Evolutionary conservation across 768 basidiomycete genomes (phyloP), one percentile per base, ranked within the genome.

Genomic region (Rubroboletus satanas): DNA sequence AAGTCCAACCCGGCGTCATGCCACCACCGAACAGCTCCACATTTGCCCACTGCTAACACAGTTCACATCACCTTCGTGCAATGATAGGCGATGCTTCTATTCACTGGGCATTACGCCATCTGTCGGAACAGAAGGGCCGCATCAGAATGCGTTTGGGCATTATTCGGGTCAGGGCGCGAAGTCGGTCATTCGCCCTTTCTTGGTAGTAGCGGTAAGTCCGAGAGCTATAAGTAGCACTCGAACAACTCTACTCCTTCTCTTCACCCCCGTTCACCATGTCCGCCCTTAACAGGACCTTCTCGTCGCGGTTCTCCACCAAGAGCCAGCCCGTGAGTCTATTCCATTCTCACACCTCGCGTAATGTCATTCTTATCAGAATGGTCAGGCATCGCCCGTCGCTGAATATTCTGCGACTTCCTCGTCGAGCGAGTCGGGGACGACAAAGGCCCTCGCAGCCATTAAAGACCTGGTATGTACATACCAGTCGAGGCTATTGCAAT

Each of bases 281-380:
- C 35, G n/a, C 59, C 17, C 58, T 71, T 52, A 67, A 39, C 53
- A 61, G 71, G 58, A 44, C 69, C 23, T 49, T 71, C 47, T 71
- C 71, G 0, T 61, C 65, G 4, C 69, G 69, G 15, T 69, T 71
- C 50, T 65, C 69, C 7, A 45, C 57, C 37, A 72, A 51, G 57
- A 62, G 59, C 42, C 64, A 68, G 29, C 39, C 61, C 6, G 71
- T 72, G 44, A 53, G 71, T 53, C 7, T 8, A 0, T 17, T 49
- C 31, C 43, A 26, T 26, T n/a, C 14, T 5, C 36, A 29, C 5
- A 7, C 32, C 31, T 18, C 5, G 6, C 28, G 4, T 32, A 50
- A 26, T 36, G 7, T 46, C 15, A 37, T 18, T 9, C 18, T 18
- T 15, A 18, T 49, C n/a, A 55, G 51, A 54, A 51, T 51, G 59